Base-by-base conservation (phyloP, 768 basidiomycete genomes). In the Harrya chromipes region DNA sequence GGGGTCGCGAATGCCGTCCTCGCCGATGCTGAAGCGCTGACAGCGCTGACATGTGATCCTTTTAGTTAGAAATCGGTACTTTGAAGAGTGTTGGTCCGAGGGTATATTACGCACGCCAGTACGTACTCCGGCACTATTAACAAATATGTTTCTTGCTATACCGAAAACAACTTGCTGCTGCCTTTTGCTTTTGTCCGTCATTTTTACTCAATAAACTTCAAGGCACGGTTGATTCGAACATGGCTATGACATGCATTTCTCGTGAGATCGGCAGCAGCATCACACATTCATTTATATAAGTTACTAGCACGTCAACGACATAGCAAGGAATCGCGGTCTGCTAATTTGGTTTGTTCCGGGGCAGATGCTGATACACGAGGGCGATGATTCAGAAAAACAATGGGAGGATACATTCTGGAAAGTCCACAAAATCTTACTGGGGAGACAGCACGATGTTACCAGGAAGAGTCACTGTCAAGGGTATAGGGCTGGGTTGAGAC, bases 281-380 rank as follows among this genome's bases (percentile, higher is more conserved):
- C 44, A 49, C 36, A 46, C 40, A 49, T 46, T 53, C 47, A 37
- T 47, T 51, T 29, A 33, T 26, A 43, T 21, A 39, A 37, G 36
- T 14, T 40, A 39, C 45, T 43, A 44, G 33, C 24, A 46, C 33
- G 3, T 47, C 6, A 16, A 40, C 5, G n/a, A 20, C 43, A 38
- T 20, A 27, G 3, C 20, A 12, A 26, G 26, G 26, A 26, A 26
- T 26, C 26, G 26, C 26, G 26, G 26, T 26, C 45, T 44, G 45
- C 51, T 14, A 33, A 34, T 24, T n/a, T 38, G 36, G 29, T 44
- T 37, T 8, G 38, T 41, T 2, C 23, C 19, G 20, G 36, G 34
- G 27, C 29, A 41, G 43, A 47, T 19, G 48, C n/a, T n/a, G n/a
- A n/a, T n/a, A n/a, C 12, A 13, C 29, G 33, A 33, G 16, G 14